Conservation (phyloP, 2,329 filamentous ascomycete species). For the Paraphaeosphaeria minitans region DNA sequence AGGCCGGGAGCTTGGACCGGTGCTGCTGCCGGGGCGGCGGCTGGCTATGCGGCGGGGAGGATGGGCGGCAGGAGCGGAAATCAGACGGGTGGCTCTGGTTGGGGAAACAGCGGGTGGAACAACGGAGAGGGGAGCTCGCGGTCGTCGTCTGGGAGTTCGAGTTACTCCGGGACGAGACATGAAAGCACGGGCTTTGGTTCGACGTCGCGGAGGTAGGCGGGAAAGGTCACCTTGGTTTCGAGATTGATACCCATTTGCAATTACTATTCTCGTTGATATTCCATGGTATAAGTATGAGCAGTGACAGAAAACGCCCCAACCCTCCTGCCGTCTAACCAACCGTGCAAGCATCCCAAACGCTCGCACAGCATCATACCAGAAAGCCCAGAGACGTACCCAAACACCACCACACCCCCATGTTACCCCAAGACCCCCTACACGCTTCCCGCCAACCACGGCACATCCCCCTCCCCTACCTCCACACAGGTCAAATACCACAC, state of each 20-base stretch:
- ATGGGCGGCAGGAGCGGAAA: constrained; percentile 44
- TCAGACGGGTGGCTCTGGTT: constrained; percentile 45
- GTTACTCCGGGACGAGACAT: constrained; percentile 57
- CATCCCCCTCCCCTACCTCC: constrained; percentile 31
- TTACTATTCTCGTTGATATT: background rate
- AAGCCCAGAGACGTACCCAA: too few species aligned
- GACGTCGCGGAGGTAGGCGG: constrained; percentile 54
- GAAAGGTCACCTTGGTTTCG: constrained; percentile 21
- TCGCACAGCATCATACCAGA: too few species aligned
- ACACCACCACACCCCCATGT: background rate
- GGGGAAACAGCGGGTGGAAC: constrained; percentile 38
- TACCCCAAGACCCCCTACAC: background rate
- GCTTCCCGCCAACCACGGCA: constrained; percentile 32
- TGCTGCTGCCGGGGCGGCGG: constrained; percentile 69
- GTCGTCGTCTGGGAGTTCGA: constrained; percentile 34
- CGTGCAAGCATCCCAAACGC: too few species aligned
- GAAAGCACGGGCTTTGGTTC: constrained; percentile 76
- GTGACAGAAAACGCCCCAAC: background rate
- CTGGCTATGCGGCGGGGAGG: constrained; percentile 66
- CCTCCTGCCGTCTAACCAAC: background rate
- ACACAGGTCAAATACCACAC: constrained; percentile 45
- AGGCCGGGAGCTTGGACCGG: constrained; percentile 77
- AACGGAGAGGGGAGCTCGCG: constrained; percentile 46
- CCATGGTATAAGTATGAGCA: background rate
- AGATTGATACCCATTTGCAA: constrained; percentile 38